These are phyloP conservation scores for Clarkia xantiana DNA, from an alignment of 345 rosid genomes.

Conservation along the genomic window DNA sequence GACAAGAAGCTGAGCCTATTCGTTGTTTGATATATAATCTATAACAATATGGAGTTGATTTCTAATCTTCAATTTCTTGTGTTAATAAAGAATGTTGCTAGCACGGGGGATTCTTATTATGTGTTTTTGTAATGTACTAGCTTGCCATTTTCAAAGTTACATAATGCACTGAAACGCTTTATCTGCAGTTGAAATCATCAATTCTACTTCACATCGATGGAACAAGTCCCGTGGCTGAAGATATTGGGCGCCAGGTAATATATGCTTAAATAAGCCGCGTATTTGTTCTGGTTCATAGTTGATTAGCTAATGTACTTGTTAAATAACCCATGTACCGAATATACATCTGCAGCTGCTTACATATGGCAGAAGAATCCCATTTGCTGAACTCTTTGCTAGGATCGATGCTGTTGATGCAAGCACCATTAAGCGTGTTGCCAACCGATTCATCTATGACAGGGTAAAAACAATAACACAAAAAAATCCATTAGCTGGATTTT, in stretches of 20 bases:
- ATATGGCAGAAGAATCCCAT: slow-evolving; percentile 87
- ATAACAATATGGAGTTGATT: too few species aligned
- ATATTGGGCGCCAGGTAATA: slow-evolving; percentile 92
- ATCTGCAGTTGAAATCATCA: slow-evolving; percentile 75
- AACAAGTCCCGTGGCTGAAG: slow-evolving; percentile 87
- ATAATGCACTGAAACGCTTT: neutral
- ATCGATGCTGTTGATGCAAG: slow-evolving; percentile 87
- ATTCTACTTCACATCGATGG: slow-evolving; percentile 93
- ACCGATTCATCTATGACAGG: slow-evolving; percentile 73
- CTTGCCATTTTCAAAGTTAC: too few species aligned
- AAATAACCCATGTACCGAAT: too few species aligned
- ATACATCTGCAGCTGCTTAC: slow-evolving; percentile 58
- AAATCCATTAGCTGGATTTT: too few species aligned
- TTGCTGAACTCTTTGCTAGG: slow-evolving; percentile 76
- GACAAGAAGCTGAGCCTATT: too few species aligned
- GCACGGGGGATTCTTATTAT: too few species aligned
- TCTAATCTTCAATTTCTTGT: too few species aligned
- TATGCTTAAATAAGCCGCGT: neutral
- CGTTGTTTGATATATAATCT: too few species aligned
- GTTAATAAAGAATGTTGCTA: too few species aligned
- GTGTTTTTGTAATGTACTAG: too few species aligned
- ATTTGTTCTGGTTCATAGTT: too few species aligned
- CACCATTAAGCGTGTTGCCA: slow-evolving; percentile 82
- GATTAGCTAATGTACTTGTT: too few species aligned
- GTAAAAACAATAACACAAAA: slow-evolving; percentile 23